phyloP scores from a whole-genome alignment of 306 rosid species.

The Trifolium pratense region DNA sequence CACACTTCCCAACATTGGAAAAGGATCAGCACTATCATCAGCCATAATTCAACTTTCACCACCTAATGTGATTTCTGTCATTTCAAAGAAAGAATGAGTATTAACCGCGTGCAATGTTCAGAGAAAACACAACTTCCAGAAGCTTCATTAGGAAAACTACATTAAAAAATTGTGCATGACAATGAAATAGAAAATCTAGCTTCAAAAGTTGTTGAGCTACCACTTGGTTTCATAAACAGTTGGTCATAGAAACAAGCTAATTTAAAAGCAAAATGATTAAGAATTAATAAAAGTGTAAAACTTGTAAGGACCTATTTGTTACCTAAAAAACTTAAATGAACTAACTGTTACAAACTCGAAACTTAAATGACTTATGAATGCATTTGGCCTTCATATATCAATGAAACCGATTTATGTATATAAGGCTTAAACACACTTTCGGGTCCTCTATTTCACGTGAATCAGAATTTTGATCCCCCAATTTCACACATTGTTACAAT shows the following conservation, averaged over 20 bases:
- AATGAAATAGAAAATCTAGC: background rate
- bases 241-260: background rate
- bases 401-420: too few species aligned
- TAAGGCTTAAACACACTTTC: too few species aligned
- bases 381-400: background rate
- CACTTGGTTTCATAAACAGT: background rate
- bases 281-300: background rate
- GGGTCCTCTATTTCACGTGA: too few species aligned
- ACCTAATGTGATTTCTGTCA: conserved; percentile 19
- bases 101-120: background rate
- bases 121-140: too few species aligned
- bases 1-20: conserved; percentile 50
- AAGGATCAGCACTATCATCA: conserved; percentile 36
- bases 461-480: too few species aligned
- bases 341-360: too few species aligned
- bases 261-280: background rate
- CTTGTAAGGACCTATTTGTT: too few species aligned
- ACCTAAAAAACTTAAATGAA: too few species aligned
- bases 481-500: too few species aligned
- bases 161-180: too few species aligned
- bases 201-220: background rate
- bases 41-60: conserved; percentile 44
- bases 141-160: too few species aligned
- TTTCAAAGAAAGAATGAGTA: conserved; percentile 7
- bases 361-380: too few species aligned